phyloP scores from a whole-genome alignment of 2,329 filamentous ascomycete species.

The Venturia nashicola region DNA sequence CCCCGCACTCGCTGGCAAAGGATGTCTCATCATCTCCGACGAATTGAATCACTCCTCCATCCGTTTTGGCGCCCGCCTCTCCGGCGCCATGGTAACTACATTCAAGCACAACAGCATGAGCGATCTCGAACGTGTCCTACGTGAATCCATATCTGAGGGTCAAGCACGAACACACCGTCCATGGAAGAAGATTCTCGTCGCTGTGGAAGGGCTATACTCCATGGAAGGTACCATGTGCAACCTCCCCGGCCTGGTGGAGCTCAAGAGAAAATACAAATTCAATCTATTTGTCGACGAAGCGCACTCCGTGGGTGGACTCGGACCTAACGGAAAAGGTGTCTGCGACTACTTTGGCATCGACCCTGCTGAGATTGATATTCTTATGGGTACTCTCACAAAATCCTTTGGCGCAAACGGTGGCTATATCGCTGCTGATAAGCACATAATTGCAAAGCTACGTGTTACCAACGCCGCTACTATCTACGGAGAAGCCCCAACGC shows the following conservation, averaged over 20 bases:
- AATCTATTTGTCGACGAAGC: constrained; percentile 92
- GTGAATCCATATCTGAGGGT: constrained; percentile 89
- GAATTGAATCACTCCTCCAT: constrained; percentile 98
- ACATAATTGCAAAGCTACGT: constrained; percentile 84
- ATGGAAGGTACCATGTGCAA: constrained; percentile 99
- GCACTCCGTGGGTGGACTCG: constrained; percentile 87
- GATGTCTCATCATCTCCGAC: constrained; percentile 88
- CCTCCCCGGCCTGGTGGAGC: constrained; percentile 71
- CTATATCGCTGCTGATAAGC: constrained; percentile 81
- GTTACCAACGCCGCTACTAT: constrained; percentile 75
- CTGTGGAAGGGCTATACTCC: constrained; percentile 93
- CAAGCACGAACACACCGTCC: constrained; percentile 96
- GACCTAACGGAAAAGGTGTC: constrained; percentile 77
- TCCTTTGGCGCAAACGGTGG: constrained; percentile 97
- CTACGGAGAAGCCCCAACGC: constrained; percentile 77
- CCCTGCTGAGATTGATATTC: constrained; percentile 75
- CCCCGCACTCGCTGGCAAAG: constrained; percentile 83
- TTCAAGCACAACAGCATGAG: constrained; percentile 97
- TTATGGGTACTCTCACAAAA: constrained; percentile 98
- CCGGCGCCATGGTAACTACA: constrained; percentile 85
- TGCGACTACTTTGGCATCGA: constrained; percentile 96
- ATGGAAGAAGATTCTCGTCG: constrained; percentile 98
- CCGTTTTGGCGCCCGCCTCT: constrained; percentile 84
- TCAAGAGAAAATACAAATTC: constrained; percentile 97
- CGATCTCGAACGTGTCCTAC: constrained; percentile 72